These are phyloP conservation scores for Coniochaeta sp. DNA, from an alignment of 2,329 filamentous ascomycete species.

Conservation along the genomic window DNA sequence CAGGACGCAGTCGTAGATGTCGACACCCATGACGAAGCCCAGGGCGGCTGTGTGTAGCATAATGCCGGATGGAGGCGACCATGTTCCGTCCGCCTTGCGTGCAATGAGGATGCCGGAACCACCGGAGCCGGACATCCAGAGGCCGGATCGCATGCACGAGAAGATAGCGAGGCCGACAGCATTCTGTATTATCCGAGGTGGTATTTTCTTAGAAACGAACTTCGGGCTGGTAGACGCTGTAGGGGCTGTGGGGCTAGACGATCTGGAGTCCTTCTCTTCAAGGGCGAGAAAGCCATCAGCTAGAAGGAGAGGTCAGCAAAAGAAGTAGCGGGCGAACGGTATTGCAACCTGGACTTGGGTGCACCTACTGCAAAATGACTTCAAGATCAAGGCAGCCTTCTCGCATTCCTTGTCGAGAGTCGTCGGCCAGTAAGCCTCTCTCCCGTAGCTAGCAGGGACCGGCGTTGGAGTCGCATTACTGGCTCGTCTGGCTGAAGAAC, in stretches of 20 bases:
- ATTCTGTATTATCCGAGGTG: conserved; percentile 75
- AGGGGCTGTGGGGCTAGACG: conserved; percentile 19
- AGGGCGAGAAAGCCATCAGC: conserved; percentile 49
- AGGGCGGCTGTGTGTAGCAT: conserved; percentile 83
- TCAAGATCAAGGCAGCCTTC: conserved; percentile 81
- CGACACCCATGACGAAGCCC: conserved; percentile 83
- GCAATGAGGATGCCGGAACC: conserved; percentile 84
- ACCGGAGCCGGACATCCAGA: conserved; percentile 87
- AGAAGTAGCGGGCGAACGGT: not conserved
- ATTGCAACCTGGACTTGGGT: not conserved
- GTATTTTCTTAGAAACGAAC: conserved; percentile 71
- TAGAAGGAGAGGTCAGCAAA: conserved; percentile 17
- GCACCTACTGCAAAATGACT: conserved; percentile 76
- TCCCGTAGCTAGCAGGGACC: conserved; percentile 12
- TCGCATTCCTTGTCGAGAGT: conserved; percentile 83
- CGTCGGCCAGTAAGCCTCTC: conserved; percentile 35
- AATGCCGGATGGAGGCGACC: conserved; percentile 87
- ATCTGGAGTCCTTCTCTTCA: conserved; percentile 26
- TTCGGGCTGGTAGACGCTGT: conserved; percentile 20
- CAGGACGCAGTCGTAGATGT: conserved; percentile 92
- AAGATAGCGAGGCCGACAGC: conserved; percentile 89
- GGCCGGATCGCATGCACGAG: conserved; percentile 87
- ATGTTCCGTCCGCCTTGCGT: conserved; percentile 75
- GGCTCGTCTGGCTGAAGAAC: conserved; percentile 14
- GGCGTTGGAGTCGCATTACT: conserved; percentile 7